Evolutionary conservation across 2,329 filamentous ascomycete genomes (phyloP), one percentile per base, ranked within the genome.

Genomic region (Colletotrichum melonis): DNA sequence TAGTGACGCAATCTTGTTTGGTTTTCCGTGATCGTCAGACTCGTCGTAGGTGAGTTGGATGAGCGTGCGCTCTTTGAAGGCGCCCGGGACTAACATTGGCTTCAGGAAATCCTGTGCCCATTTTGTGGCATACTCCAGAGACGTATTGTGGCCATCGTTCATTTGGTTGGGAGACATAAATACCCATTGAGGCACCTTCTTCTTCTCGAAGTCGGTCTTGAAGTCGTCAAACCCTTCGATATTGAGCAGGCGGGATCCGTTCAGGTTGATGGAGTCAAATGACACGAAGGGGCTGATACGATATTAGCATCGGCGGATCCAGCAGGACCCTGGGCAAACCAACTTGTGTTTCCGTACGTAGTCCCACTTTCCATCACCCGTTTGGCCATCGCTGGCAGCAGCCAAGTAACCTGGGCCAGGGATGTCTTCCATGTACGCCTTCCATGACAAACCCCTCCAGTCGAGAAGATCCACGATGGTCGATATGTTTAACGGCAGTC

Each of bases 141-240:
- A 85, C 3, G 86, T 87, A 76, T 91, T 83, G 76, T 94, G 92
- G 16, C 91, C 92, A 77, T 93, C 90, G 74, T 90, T 89, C 59
- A 90, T 86, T 89, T 92, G 91, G 79, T 92, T 88, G 0, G 90
- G 91, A 0, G 88, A 88, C 80, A 92, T 88, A 80, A 91, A 90
- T 52, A 88, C 86, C 82, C 91, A 93, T 80, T 94, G 92, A 3
- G 92, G 92, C 12, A 94, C 85, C 9, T 82, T 81, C 74, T 90
- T 82, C 56, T 84, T 84, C 30, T 84, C 81, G 28, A 93, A 81
- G 75, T 93, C 91, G 8, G 84, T 81, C 52, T 89, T 82, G 81
- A 94, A 93, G 69, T 87, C 84, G 28, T 86, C 86, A 76, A 93
- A 88, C 74, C 91, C 92, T 80, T 92, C 91, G 76, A 92, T 86